Evolutionary conservation across 257 asterid species (phyloP).

Genomic region (Coffea canephora): DNA sequence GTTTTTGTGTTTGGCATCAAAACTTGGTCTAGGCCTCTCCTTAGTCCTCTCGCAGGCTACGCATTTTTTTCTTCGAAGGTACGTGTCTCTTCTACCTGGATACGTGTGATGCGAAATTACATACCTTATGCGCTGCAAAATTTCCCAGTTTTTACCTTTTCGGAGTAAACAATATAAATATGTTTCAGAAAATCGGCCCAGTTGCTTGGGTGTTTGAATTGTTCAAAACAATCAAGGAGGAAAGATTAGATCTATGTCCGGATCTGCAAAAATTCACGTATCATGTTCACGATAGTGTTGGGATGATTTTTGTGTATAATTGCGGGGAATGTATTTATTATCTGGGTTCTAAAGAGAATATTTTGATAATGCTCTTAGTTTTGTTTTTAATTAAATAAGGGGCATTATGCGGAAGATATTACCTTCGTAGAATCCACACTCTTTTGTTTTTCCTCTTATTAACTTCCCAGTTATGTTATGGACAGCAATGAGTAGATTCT

Average conservation of each 20-base stretch:
- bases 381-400: neutral
- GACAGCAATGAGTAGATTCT: neutral
- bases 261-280: neutral
- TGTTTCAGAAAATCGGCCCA: too few species aligned
- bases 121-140: too few species aligned
- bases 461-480: too few species aligned
- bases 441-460: too few species aligned
- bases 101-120: neutral
- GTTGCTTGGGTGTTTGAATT: neutral
- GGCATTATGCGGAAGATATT: neutral
- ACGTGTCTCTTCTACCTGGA: neutral
- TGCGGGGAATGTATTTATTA: too few species aligned
- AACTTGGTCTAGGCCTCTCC: neutral
- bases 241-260: neutral
- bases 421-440: neutral
- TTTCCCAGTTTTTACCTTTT: neutral
- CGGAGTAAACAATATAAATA: too few species aligned
- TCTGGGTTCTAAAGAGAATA: neutral
- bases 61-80: neutral
- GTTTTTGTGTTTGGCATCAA: neutral
- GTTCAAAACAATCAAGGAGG: neutral
- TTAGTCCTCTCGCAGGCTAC: neutral
- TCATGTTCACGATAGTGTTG: neutral
- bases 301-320: neutral
- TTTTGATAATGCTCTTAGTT: neutral